Evolutionary conservation across 768 basidiomycete genomes (phyloP).

Genomic region (Pholiota molesta): DNA sequence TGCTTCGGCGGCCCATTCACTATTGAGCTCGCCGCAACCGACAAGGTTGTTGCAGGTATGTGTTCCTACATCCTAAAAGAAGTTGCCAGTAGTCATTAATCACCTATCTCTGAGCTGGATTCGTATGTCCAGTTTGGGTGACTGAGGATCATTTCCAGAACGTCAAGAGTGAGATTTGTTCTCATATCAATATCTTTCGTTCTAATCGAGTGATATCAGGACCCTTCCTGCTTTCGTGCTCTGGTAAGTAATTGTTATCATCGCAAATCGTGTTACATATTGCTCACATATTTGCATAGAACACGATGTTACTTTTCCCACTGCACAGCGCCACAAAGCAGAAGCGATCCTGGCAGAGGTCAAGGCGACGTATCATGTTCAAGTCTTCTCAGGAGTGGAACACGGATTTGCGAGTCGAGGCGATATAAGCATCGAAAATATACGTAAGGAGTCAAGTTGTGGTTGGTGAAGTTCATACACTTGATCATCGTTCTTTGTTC

Average conservation of each 20-base stretch:
- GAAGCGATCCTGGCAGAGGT: slow-evolving; percentile 56
- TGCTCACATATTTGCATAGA: slow-evolving; percentile 35
- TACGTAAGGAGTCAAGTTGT: slow-evolving; percentile 31
- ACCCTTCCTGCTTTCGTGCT: slow-evolving; percentile 55
- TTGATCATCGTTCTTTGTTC: not conserved
- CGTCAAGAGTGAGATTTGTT: slow-evolving; percentile 42
- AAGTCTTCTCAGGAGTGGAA: slow-evolving; percentile 51
- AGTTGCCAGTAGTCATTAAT: not conserved
- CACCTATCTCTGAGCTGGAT: slow-evolving; percentile 38
- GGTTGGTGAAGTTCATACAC: not conserved
- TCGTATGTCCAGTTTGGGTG: slow-evolving; percentile 55
- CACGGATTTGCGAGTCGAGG: slow-evolving; percentile 56
- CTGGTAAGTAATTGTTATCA: slow-evolving; percentile 42
- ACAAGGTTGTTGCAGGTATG: slow-evolving; percentile 47
- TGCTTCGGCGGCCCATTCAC: slow-evolving; percentile 59
- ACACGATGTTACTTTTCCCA: slow-evolving; percentile 53
- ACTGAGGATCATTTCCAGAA: slow-evolving; percentile 48
- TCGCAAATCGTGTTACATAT: not conserved
- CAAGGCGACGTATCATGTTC: slow-evolving; percentile 58
- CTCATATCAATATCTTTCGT: not conserved
- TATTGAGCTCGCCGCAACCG: slow-evolving; percentile 44
- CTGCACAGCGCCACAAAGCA: slow-evolving; percentile 49
- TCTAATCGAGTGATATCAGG: slow-evolving; percentile 22
- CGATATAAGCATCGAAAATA: slow-evolving; percentile 40
- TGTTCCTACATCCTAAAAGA: not conserved